Percentiles rank a stretch among this genome's conserved stretches.
These are phyloP conservation scores for Hymenoscyphus linearis DNA, from an alignment of 2,329 filamentous ascomycete genomes.

Conservation along the genomic window DNA sequence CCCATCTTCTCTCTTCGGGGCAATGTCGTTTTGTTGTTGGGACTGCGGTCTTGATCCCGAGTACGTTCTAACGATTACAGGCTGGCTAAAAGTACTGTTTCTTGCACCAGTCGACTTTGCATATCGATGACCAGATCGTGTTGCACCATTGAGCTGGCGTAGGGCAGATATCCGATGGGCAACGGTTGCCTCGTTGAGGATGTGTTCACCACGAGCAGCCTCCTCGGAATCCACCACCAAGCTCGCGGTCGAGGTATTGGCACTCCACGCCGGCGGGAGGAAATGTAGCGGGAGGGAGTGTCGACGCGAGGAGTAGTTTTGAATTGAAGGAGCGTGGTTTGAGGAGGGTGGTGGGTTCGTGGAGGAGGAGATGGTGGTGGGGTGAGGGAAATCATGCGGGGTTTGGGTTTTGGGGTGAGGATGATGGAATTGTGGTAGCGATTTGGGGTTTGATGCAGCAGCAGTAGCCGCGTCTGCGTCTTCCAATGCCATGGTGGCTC, in stretches of 20 bases:
- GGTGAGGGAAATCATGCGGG: conserved; percentile 15
- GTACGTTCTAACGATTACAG: conserved; percentile 62
- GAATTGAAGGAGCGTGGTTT: conserved; percentile 16
- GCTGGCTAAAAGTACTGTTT: conserved; percentile 55
- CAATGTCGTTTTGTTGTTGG: conserved; percentile 25
- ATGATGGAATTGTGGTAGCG: conserved; percentile 19
- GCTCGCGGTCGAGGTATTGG: conserved; percentile 30
- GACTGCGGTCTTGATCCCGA: conserved; percentile 41
- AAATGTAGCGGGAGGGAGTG: conserved; percentile 31
- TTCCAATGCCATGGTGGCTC: conserved; percentile 23
- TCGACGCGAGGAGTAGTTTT: conserved; percentile 21
- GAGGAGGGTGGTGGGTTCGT: conserved; percentile 12
- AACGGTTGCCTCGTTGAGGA: conserved; percentile 49
- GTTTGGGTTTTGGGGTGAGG: conserved; percentile 5
- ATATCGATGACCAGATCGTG: conserved; percentile 41
- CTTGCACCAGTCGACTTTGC: conserved; percentile 50
- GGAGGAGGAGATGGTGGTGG: neutral
- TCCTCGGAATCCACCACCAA: conserved; percentile 31
- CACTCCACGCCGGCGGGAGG: conserved; percentile 29
- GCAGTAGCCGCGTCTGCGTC: conserved; percentile 6
- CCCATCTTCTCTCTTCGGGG: conserved; percentile 26
- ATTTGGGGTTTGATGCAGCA: conserved; percentile 14
- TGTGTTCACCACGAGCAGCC: conserved; percentile 31
- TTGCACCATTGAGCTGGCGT: conserved; percentile 47
- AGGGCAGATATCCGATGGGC: conserved; percentile 55